A percentile compares a stretch with the other conserved stretches of the same genome.
Conservation (phyloP, 1,284 basidiomycete species). For the Pisolithus thermaeus region DNA sequence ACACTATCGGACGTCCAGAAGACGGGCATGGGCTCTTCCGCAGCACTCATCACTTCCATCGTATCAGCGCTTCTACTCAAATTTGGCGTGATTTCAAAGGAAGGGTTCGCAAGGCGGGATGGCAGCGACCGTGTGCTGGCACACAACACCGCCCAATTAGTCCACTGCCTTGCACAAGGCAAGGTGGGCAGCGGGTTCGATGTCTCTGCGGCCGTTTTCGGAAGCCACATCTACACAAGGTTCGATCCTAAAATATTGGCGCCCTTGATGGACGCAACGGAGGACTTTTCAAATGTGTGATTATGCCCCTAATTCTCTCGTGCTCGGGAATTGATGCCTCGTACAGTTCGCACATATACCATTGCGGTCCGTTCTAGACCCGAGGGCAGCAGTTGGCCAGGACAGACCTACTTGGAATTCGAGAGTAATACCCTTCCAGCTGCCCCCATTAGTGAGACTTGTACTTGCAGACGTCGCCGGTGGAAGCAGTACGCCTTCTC, state of each 20-base stretch:
- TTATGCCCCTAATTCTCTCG: background rate
- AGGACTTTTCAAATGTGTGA: slow-evolving; percentile 31
- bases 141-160: slow-evolving; percentile 93
- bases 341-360: slow-evolving; percentile 12
- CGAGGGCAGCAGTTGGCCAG: slow-evolving; percentile 29
- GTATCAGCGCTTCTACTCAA: slow-evolving; percentile 83
- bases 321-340: background rate
- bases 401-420: slow-evolving; percentile 55
- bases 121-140: slow-evolving; percentile 55
- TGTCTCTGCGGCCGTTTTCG: slow-evolving; percentile 90
- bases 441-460: slow-evolving; percentile 77
- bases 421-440: slow-evolving; percentile 59
- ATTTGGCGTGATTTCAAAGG: slow-evolving; percentile 56
- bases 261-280: slow-evolving; percentile 54
- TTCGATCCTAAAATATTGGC: slow-evolving; percentile 76
- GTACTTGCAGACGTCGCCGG: slow-evolving; percentile 91
- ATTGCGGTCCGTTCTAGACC: slow-evolving; percentile 43
- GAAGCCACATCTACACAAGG: slow-evolving; percentile 89
- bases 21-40: slow-evolving; percentile 95
- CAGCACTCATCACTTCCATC: slow-evolving; percentile 94
- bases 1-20: slow-evolving; percentile 85
- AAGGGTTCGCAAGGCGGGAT: slow-evolving; percentile 38
- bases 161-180: slow-evolving; percentile 95
- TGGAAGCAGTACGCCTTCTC: slow-evolving; percentile 88
- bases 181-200: slow-evolving; percentile 99